phyloP scores from a whole-genome alignment of 805 yeast species.

The Candida nitratophila region DNA sequence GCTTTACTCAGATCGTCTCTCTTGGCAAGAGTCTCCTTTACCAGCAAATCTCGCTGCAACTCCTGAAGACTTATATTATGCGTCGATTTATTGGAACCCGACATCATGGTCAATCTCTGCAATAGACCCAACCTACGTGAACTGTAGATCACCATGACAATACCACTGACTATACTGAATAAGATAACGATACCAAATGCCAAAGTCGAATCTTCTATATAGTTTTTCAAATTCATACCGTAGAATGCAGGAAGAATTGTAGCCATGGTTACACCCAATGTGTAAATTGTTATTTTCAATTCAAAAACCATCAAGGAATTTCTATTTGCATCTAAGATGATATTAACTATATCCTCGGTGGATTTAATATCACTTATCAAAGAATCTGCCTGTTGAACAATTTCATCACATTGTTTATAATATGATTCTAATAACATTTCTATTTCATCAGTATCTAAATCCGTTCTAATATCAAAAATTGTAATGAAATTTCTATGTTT shows the following conservation, averaged over 20 bases:
- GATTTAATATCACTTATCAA: conserved; percentile 77
- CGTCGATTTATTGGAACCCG: conserved; percentile 4
- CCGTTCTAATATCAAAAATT: conserved; percentile 3
- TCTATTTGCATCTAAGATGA: conserved; percentile 85
- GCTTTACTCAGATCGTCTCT: not conserved
- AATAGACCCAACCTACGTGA: conserved; percentile 53
- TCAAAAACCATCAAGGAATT: conserved; percentile 85
- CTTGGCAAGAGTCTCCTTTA: not conserved
- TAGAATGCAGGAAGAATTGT: conserved; percentile 82
- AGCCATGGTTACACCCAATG: conserved; percentile 80
- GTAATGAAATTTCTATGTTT: conserved; percentile 1
- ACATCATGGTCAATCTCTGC: conserved; percentile 60
- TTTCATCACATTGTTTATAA: conserved; percentile 87
- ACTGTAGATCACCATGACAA: conserved; percentile 46
- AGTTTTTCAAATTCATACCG: conserved; percentile 80
- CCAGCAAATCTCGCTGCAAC: not conserved
- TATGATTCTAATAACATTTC: conserved; percentile 87
- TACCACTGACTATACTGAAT: conserved; percentile 46
- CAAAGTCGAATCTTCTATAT: conserved; percentile 56
- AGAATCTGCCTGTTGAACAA: conserved; percentile 85
- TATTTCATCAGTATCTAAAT: conserved; percentile 49
- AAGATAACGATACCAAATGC: conserved; percentile 59
- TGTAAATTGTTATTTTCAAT: conserved; percentile 73
- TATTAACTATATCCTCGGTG: conserved; percentile 89
- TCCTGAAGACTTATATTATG: not conserved